Evolutionary conservation across 139 green algal species (phyloP).

Genomic region (Chlorella sp.): DNA sequence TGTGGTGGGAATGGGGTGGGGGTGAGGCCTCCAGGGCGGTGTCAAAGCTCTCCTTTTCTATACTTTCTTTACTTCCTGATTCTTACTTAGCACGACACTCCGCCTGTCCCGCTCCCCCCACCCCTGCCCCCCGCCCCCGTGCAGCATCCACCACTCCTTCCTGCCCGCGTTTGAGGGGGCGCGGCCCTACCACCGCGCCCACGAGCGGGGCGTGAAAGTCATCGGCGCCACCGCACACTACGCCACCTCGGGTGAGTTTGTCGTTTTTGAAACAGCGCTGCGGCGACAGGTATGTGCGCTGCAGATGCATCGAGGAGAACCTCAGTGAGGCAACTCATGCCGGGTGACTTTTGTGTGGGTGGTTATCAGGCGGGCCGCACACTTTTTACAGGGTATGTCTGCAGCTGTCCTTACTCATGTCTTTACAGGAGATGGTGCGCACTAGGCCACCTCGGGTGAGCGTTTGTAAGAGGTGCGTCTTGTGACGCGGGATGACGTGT

Average conservation of each 20-base stretch:
- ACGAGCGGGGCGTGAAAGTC: slow-evolving; percentile 81
- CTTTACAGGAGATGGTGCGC: no score
- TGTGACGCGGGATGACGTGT: no score
- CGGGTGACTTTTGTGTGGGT: no score
- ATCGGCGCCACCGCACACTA: slow-evolving; percentile 89
- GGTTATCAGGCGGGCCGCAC: no score
- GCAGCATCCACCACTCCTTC: slow-evolving; percentile 86
- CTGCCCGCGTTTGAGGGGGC: slow-evolving; percentile 84
- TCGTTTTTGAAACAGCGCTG: no score
- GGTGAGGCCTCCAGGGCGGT: neutral
- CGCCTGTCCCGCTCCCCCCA: neutral
- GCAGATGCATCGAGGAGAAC: no score
- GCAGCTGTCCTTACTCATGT: no score
- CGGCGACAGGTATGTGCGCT: no score
- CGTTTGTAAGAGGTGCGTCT: no score
- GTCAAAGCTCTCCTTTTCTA: neutral
- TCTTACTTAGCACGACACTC: neutral
- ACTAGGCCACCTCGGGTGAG: no score
- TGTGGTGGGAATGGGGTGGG: neutral
- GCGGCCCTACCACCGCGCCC: slow-evolving; percentile 51
- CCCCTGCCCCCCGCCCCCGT: neutral
- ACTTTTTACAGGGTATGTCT: no score
- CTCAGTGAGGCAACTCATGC: no score
- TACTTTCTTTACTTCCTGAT: neutral
- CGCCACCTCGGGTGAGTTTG: slow-evolving; percentile 56